Conservation (phyloP, 768 basidiomycete species). For the Suillus placidus region DNA sequence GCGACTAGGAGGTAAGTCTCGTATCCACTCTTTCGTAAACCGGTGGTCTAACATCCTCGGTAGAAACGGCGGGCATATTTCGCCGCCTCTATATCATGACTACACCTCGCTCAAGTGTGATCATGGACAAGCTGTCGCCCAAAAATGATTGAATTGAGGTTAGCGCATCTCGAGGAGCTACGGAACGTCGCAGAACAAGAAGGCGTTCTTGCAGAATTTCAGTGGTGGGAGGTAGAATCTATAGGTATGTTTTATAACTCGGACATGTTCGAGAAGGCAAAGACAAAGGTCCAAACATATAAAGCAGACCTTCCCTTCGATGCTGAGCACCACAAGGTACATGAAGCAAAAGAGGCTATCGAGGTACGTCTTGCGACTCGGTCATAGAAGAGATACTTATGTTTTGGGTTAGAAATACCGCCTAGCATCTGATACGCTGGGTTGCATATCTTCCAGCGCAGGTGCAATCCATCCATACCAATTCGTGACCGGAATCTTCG, state of each 20-base stretch:
- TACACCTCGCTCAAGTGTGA: slow-evolving; percentile 49
- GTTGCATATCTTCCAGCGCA: slow-evolving; percentile 55
- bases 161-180: slow-evolving; percentile 56
- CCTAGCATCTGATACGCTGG: slow-evolving; percentile 46
- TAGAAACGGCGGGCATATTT: slow-evolving; percentile 75
- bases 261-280: slow-evolving; percentile 44
- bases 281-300: slow-evolving; percentile 47
- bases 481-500: slow-evolving; percentile 63
- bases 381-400: neutral
- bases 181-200: slow-evolving; percentile 56
- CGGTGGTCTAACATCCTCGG: neutral
- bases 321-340: slow-evolving; percentile 35
- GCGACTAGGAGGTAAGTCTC: slow-evolving; percentile 68
- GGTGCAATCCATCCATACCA: slow-evolving; percentile 74
- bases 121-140: slow-evolving; percentile 49
- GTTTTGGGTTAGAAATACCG: slow-evolving; percentile 44
- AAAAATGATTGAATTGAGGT: slow-evolving; percentile 62
- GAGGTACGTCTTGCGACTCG: slow-evolving; percentile 22
- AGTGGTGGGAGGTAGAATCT: slow-evolving; percentile 59
- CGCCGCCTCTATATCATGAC: slow-evolving; percentile 61
- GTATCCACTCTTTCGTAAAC: neutral
- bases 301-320: slow-evolving; percentile 53
- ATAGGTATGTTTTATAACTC: slow-evolving; percentile 57
- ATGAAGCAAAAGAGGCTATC: slow-evolving; percentile 37
- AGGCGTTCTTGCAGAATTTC: slow-evolving; percentile 51